Evolutionary conservation across 148 eudicot species (phyloP).

Genomic region (Spergularia bocconei): DNA sequence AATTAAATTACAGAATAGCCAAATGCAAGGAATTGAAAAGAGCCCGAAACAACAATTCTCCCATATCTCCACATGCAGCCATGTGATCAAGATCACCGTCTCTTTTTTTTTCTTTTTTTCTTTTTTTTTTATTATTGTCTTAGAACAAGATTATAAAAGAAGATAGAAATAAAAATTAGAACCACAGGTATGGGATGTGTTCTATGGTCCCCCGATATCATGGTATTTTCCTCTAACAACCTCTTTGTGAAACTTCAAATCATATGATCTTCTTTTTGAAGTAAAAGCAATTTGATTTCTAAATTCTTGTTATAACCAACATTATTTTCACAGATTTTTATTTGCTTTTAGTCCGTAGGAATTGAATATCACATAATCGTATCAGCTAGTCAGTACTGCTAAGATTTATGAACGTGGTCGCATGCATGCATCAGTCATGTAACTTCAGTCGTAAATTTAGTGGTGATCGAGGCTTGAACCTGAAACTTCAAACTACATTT

Average conservation of each 20-base stretch:
- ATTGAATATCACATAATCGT: no score
- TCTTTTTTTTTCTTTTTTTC: background rate
- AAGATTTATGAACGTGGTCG: no score
- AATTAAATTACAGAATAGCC: background rate
- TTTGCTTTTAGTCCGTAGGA: no score
- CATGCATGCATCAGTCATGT: no score
- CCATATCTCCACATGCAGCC: constrained; percentile 44
- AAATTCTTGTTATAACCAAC: no score
- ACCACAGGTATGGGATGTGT: constrained; percentile 35
- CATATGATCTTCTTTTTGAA: background rate
- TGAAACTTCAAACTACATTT: no score
- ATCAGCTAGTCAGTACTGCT: no score
- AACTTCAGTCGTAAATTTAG: no score
- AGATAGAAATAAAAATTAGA: constrained; percentile 16
- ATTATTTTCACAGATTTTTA: no score
- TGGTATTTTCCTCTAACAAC: constrained; percentile 26
- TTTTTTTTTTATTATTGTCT: background rate
- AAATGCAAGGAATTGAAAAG: background rate
- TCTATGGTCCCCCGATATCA: constrained; percentile 32
- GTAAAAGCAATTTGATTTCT: no score
- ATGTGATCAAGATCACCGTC: constrained; percentile 34
- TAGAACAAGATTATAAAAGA: background rate
- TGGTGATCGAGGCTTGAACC: no score
- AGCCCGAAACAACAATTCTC: background rate
- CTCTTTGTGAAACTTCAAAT: constrained; percentile 15